Evolutionary conservation across 306 rosid species (phyloP).

Genomic region (Glycyrrhiza uralensis): DNA sequence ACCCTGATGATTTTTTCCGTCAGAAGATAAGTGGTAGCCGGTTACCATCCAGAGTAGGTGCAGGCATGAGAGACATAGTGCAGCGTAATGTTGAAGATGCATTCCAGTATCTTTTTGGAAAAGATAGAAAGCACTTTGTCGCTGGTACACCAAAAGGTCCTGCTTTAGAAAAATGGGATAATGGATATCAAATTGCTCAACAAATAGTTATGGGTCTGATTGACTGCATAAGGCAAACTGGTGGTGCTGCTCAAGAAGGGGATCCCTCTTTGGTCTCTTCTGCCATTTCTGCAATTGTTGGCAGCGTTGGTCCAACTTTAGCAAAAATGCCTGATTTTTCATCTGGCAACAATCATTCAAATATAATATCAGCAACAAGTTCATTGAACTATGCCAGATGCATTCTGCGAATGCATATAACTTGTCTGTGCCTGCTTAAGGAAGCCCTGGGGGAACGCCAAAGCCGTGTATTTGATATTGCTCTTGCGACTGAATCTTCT

Average conservation of each 20-base stretch:
- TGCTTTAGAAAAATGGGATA: conserved; percentile 76
- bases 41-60: conserved; percentile 66
- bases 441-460: conserved; percentile 98
- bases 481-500: conserved; percentile 91
- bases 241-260: conserved; percentile 99
- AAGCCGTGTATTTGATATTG: conserved; percentile 91
- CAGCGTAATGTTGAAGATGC: conserved; percentile 74
- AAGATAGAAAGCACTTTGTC: conserved; percentile 68
- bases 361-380: conserved; percentile 43
- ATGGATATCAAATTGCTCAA: conserved; percentile 79
- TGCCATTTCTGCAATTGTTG: conserved; percentile 87
- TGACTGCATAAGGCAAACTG: conserved; percentile 90
- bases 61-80: conserved; percentile 81
- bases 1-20: conserved; percentile 89
- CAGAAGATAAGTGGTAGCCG: conserved; percentile 85
- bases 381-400: conserved; percentile 60
- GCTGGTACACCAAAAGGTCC: conserved; percentile 59
- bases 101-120: conserved; percentile 53
- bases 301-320: conserved; percentile 60
- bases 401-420: conserved; percentile 68
- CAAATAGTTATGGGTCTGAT: conserved; percentile 65
- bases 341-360: conserved; percentile 48
- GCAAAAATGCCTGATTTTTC: conserved; percentile 67
- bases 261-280: conserved; percentile 92
- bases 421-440: conserved; percentile 84